Base-by-base conservation (phyloP, 768 basidiomycete species). In the Scleroderma bovista region DNA sequence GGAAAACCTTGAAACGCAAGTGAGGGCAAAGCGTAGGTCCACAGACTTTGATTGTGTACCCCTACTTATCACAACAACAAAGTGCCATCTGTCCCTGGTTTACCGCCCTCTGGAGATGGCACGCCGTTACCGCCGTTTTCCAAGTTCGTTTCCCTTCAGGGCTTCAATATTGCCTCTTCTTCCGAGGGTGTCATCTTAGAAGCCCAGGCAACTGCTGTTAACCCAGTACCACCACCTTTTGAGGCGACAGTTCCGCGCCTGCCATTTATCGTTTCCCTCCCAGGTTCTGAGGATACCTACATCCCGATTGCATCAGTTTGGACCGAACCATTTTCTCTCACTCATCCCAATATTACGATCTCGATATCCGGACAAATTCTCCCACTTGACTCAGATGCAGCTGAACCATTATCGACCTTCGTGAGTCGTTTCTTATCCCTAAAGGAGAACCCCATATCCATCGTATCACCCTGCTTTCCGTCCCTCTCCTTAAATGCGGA, bases 321-420 rank as follows among this genome's bases (percentile, higher is more conserved):
- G 36, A 79, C 80, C 4, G 62, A 69, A 3, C 78, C 84, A 2
- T 82, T 88, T 60, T 59, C 64, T 1, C 74, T 87, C 42, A 82
- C 79, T 0, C 80, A 81, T 57, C 84, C 85, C 12, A 89, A 88
- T 59, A 75, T 84, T 46, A 79, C 84, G 1, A 58, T 90, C 20
- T 55, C 65, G 31, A 67, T 88, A 32, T 64, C 69, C 12, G 88
- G 88, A 23, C 63, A 53, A 16, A 75, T 87, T 24, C 72, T 85
- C 29, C 77, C 85, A 5, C 63, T 88, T 4, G 61, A 71, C 2
- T 65, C 77, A 11, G 60, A 72, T 2, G 63, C 69, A 31, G 58
- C 68, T 7, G 51, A 56, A 11, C 51, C 72, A 4, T 70, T 90
- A 41, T 86, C 86, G 6, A 56, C 69, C 10, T 83, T 90, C 68